Base-by-base conservation (phyloP, 495 filamentous ascomycete genomes). In the Xylaria venustula region DNA sequence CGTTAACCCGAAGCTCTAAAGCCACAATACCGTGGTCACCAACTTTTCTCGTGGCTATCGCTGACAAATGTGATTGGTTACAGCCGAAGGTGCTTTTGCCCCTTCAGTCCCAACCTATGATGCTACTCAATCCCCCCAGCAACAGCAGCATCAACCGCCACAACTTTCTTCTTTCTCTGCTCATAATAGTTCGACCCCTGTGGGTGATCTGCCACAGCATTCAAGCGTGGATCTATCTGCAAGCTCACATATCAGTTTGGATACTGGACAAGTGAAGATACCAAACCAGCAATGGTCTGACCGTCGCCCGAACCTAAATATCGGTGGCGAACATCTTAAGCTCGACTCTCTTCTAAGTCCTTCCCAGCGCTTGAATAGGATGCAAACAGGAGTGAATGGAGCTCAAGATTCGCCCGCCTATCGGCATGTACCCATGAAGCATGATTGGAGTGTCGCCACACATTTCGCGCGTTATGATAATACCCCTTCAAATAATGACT, bases 341-440 rank as follows among this genome's bases (percentile, higher is more conserved):
- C 81, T 93, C 30, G 85, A 85, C 46, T 91, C 90, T 50, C 74
- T 91, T 1, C 78, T 91, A 1, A 85, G 86, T 52, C 71, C 79
- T 14, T 61, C 60, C 22, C 64, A 75, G 14, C 70, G 69, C 17
- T 61, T 79, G 7, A 61, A 70, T 50, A 62, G 59, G 44, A 73
- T 78, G 53, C 73, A 75, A 36, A 67, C 58, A 37, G 71, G 71
- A 46, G n/a, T 67, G 55, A 65, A 78, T 57, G 72, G 73, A 41
- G 67, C 72, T 12, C 76, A 75, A 40, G 72, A 78, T 56, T 71
- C 71, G 0, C 64, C 68, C 5, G 58, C 64, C 11, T 74, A 71
- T 52, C 68, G 67, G 20, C 75, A 77, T 49, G 51, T 72, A 8
- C 72, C 74, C 48, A 73, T 75, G 73, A 78, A 74, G 60, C 69